A percentile compares a stretch with the other conserved stretches of the same genome.
These are phyloP conservation scores for Xylariaceae sp. DNA, from an alignment of 2,329 filamentous ascomycete genomes.

Conservation along the genomic window DNA sequence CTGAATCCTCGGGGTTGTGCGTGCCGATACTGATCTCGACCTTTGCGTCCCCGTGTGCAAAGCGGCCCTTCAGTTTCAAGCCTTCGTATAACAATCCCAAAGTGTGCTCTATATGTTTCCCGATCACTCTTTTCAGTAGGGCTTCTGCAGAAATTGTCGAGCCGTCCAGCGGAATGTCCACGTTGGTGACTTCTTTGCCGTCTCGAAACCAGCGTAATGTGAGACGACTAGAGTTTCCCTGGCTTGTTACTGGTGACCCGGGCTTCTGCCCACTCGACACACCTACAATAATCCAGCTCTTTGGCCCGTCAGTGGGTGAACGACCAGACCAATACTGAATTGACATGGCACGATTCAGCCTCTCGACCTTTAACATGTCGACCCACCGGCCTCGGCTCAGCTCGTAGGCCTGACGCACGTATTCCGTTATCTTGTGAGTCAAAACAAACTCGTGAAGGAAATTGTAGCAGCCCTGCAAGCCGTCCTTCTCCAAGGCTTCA, in stretches of 20 bases:
- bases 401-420: conserved; percentile 71
- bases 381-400: conserved; percentile 72
- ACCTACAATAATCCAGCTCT: conserved; percentile 89
- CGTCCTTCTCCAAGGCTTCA: conserved; percentile 62
- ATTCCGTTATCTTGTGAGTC: conserved; percentile 83
- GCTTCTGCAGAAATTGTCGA: conserved; percentile 67
- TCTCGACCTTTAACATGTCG: conserved; percentile 71
- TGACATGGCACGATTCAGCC: conserved; percentile 74
- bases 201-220: conserved; percentile 80
- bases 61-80: conserved; percentile 58
- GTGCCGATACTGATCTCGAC: conserved; percentile 56
- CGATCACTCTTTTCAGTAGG: conserved; percentile 70
- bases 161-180: conserved; percentile 64
- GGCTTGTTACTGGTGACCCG: conserved; percentile 33
- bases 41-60: conserved; percentile 54
- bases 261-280: conserved; percentile 62
- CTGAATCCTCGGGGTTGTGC: conserved; percentile 62
- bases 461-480: conserved; percentile 76
- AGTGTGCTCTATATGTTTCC: conserved; percentile 68
- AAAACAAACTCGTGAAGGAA: conserved; percentile 84
- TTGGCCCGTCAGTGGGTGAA: conserved; percentile 53
- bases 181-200: conserved; percentile 67
- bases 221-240: conserved; percentile 51
- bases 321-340: conserved; percentile 86
- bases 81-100: conserved; percentile 63